Evolutionary conservation across 1,139 yeast genomes (phyloP), one percentile per base, ranked within the genome.

Genomic region (Saccharomyces pastorianus): DNA sequence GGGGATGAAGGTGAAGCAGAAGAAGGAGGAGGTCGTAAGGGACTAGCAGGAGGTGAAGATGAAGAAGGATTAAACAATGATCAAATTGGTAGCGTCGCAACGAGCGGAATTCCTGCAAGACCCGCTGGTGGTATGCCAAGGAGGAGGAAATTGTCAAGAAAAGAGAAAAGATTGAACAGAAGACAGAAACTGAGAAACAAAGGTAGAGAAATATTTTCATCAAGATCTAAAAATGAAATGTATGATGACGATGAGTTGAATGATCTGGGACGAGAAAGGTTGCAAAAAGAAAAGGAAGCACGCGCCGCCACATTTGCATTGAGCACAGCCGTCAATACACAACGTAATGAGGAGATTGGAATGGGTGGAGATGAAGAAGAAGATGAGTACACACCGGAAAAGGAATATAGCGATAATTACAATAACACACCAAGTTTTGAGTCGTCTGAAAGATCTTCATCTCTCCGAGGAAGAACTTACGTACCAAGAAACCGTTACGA

Each of bases 51-150:
- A 42, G 31, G 20, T 44, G 41, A 51, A 48, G 47, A 46, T 26
- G 51, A 51, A 28, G 49, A 47, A 23, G 32, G 29, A 14, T 13
- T 29, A 17, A 28, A 47, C 25, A 47, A 28, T 17, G 25, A 38
- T 8, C 25, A 38, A 55, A 50, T 53, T 7, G 58, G 59, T 31
- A 75, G 83, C 1, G 71, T 82, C 20, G 86, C 82, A 67, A 83
- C 88, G 0, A 80, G 84, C 63, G 88, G 89, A 26, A 71, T 80
- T 25, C 83, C 84, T 49, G 86, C 81, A n/a, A 79, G 83, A 60
- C 93, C 95, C 1, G 88, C 88, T 2, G 95, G 95, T 47, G 95
- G 93, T 34, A 87, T 87, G 66, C 77, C 74, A 55, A 73, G 85
- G 63, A 76, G 71, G 72, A 65, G 73, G 61, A 66, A 75, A 61